Base-by-base conservation (phyloP, 2,329 filamentous ascomycete genomes). In the Pleurostoma richardsiae region DNA sequence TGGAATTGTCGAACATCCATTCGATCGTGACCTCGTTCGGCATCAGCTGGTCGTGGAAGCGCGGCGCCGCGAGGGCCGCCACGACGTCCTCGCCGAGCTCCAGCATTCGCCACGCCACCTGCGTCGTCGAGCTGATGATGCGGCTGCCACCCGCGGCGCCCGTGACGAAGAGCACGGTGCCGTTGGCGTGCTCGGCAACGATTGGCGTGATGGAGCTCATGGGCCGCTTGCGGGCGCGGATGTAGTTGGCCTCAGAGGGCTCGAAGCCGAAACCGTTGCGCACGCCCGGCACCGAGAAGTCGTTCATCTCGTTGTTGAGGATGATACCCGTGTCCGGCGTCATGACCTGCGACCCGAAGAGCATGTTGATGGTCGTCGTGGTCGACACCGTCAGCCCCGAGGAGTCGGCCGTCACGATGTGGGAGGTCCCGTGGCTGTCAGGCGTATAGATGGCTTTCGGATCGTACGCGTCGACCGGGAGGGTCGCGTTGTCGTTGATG, bases 361-460 rank as follows among this genome's bases (percentile, higher is more conserved):
- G 74, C 4, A 94, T 74, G 65, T 96, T 96, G 47, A 96, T 73
- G 0, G 92, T 96, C 1, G 90, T 94, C 0, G 91, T 96, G 10
- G 90, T 74, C 1, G 87, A 86, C 33, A 95, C 78, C 3, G 90
- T 83, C 63, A 96, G 73, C 5, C 91, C 91, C 0, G 77, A 74
- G 6, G 67, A 65, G 63, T 96, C 92, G 0, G 85, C 82, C 0
- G 87, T 74, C 1, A 88, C 82, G 6, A 91, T 69, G 55, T 90
- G 87, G 19, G 81, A 85, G 0, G 88, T 92, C 2, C 88, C 88
- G 42, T 85, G 83, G 49, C 83, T 86, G 3, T 86, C 79, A 11
- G 87, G 72, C 4, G 77, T 76, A 59, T 86, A 86, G 10, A 88
- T 67, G 0, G 77, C 77, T 1, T 72, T 64, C 0, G 89, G 87